Conservation (phyloP, 768 basidiomycete genomes). For the Tremella yokohamensis region DNA sequence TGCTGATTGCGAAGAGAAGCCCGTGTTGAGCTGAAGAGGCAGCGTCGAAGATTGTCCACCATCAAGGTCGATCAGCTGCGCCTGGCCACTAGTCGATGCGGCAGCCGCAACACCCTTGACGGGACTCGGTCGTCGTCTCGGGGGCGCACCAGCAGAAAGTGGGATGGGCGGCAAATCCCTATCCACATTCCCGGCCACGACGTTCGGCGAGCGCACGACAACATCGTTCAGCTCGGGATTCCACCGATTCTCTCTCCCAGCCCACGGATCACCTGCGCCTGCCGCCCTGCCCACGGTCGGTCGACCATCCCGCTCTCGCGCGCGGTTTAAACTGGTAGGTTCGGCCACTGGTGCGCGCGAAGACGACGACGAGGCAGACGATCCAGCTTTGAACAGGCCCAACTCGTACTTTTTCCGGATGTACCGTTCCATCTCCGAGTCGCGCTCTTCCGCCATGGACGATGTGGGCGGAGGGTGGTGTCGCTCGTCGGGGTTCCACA, state of each 20-base stretch:
- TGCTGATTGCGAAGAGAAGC: background rate
- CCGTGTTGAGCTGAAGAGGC: slow-evolving; percentile 20
- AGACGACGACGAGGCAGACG: background rate
- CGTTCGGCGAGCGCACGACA: slow-evolving; percentile 7
- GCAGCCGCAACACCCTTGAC: slow-evolving; percentile 6
- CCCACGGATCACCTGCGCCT: slow-evolving; percentile 1
- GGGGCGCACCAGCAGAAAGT: slow-evolving; percentile 5
- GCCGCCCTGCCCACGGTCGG: background rate
- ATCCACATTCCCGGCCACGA: no score
- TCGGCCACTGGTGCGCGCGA: slow-evolving; percentile 1
- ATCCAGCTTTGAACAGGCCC: slow-evolving; percentile 35
- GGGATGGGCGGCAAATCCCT: slow-evolving; percentile 15
- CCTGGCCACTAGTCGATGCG: background rate
- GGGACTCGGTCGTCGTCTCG: slow-evolving; percentile 17
- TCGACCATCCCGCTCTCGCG: slow-evolving; percentile 24
- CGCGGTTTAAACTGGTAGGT: slow-evolving; percentile 34
- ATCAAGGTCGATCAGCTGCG: slow-evolving; percentile 15
- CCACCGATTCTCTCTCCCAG: slow-evolving; percentile 14
- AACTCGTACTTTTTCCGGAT: slow-evolving; percentile 66
- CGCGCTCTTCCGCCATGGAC: slow-evolving; percentile 65
- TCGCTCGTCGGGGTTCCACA: slow-evolving; percentile 78
- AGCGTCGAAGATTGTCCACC: slow-evolving; percentile 15
- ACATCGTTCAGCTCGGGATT: slow-evolving; percentile 46
- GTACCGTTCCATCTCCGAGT: slow-evolving; percentile 85
- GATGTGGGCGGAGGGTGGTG: slow-evolving; percentile 73